A percentile compares a stretch with the other conserved stretches of the same genome.
These are phyloP conservation scores for Pyracantha coccinea DNA, from an alignment of 331 rosid species.

Conservation along the genomic window DNA sequence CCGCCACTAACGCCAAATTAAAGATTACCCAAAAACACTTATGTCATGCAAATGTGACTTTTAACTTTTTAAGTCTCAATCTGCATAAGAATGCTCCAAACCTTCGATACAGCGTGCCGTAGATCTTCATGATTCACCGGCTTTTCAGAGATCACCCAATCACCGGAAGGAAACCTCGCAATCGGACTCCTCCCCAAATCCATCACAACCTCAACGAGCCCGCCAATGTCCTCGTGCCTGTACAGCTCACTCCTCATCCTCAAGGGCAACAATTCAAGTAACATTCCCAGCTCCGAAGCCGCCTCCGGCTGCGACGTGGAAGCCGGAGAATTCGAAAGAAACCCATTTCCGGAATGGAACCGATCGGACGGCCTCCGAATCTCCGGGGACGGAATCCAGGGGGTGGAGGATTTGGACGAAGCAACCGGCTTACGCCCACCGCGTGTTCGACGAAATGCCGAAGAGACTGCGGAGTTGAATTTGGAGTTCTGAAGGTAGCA, in stretches of 20 bases:
- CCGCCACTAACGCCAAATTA: neutral
- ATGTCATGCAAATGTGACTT: neutral
- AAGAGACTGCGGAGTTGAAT: constrained; percentile 29
- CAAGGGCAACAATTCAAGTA: constrained; percentile 63
- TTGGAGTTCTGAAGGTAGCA: constrained; percentile 30
- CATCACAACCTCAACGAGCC: constrained; percentile 85
- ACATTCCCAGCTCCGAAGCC: constrained; percentile 51
- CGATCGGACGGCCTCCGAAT: constrained; percentile 89
- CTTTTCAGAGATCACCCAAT: constrained; percentile 76
- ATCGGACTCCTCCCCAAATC: constrained; percentile 90
- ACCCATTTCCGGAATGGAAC: constrained; percentile 40
- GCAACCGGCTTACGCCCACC: constrained; percentile 18
- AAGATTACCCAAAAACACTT: neutral
- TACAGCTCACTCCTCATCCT: constrained; percentile 56
- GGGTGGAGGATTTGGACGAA: constrained; percentile 33
- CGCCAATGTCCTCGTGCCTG: constrained; percentile 51
- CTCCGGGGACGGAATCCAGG: constrained; percentile 40
- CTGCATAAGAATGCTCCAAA: neutral
- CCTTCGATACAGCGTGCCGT: constrained; percentile 73
- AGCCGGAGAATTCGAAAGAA: constrained; percentile 9
- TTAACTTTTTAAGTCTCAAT: neutral
- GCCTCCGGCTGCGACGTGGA: constrained; percentile 36
- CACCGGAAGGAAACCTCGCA: constrained; percentile 90
- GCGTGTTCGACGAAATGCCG: constrained; percentile 49
- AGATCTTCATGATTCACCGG: constrained; percentile 59